Conservation (phyloP, 768 basidiomycete species). For the Rhizopogon roseolus region DNA sequence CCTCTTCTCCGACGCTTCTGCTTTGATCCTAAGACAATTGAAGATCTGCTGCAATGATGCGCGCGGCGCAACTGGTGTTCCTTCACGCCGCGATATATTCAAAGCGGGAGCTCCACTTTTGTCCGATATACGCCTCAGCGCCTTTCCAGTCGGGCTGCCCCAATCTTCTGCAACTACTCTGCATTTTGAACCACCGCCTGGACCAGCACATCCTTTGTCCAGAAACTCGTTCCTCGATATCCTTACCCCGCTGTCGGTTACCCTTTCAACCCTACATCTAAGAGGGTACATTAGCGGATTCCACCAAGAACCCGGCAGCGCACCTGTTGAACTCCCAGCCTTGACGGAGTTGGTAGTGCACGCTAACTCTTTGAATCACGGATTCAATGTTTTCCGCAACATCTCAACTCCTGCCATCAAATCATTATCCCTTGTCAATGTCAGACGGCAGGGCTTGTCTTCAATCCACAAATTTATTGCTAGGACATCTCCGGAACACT, state of each 20-base stretch:
- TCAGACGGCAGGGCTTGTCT: slow-evolving; percentile 23
- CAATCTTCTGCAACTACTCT: slow-evolving; percentile 22
- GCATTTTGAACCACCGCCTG: slow-evolving; percentile 31
- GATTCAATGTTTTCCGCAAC: slow-evolving; percentile 30
- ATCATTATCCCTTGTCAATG: slow-evolving; percentile 18
- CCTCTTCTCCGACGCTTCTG: slow-evolving; percentile 18
- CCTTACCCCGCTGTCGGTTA: slow-evolving; percentile 20
- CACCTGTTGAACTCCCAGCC: slow-evolving; percentile 24
- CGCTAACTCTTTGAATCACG: slow-evolving; percentile 27
- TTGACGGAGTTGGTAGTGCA: slow-evolving; percentile 25
- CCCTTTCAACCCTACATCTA: slow-evolving; percentile 27
- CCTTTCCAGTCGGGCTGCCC: slow-evolving; percentile 27
- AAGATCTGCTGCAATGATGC: slow-evolving; percentile 24
- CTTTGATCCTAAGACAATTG: slow-evolving; percentile 22
- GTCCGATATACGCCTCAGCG: slow-evolving; percentile 26
- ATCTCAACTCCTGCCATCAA: slow-evolving; percentile 26
- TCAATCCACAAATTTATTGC: slow-evolving; percentile 32
- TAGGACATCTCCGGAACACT: slow-evolving; percentile 29
- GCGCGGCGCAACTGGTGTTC: slow-evolving; percentile 18
- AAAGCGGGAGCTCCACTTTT: slow-evolving; percentile 26
- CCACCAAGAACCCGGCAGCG: slow-evolving; percentile 27
- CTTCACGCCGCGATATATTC: slow-evolving; percentile 28
- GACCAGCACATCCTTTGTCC: slow-evolving; percentile 21
- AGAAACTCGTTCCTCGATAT: slow-evolving; percentile 23
- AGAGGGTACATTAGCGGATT: slow-evolving; percentile 27